Conservation (phyloP, 2,329 filamentous ascomycete genomes). For the Sporothrix sp. region DNA sequence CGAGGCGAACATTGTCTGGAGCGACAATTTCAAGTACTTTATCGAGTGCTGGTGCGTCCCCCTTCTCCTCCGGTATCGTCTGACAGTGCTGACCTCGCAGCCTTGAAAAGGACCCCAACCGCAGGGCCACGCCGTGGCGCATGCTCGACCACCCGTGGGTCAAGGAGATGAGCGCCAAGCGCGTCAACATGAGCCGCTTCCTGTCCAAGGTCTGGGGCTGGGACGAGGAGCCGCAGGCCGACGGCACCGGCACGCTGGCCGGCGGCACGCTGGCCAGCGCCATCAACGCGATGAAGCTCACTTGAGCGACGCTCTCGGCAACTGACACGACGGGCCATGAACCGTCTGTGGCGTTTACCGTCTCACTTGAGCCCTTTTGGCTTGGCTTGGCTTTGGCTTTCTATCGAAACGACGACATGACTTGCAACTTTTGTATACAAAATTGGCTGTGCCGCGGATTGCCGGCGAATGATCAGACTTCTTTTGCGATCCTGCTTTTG, state of each 20-base stretch:
- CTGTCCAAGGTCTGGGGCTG: conserved; percentile 94
- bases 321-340: neutral
- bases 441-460: too few species aligned
- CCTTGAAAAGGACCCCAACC: conserved; percentile 82
- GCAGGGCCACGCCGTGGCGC: conserved; percentile 89
- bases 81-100: too few species aligned
- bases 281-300: neutral
- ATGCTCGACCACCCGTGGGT: conserved; percentile 99
- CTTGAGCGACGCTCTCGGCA: neutral
- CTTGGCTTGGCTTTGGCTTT: neutral
- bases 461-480: too few species aligned
- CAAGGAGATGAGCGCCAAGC: conserved; percentile 88
- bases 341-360: too few species aligned
- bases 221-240: conserved; percentile 39
- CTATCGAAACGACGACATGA: conserved; percentile 5
- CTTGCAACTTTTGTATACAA: too few species aligned
- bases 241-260: conserved; percentile 10
- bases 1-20: conserved; percentile 83
- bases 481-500: too few species aligned
- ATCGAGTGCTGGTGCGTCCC: conserved; percentile 91
- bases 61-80: too few species aligned
- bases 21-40: conserved; percentile 96
- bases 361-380: neutral
- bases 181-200: conserved; percentile 95
- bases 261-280: conserved; percentile 9